Conservation (phyloP, 1,139 yeast genomes). For the Debaryomyces nepalensis region DNA sequence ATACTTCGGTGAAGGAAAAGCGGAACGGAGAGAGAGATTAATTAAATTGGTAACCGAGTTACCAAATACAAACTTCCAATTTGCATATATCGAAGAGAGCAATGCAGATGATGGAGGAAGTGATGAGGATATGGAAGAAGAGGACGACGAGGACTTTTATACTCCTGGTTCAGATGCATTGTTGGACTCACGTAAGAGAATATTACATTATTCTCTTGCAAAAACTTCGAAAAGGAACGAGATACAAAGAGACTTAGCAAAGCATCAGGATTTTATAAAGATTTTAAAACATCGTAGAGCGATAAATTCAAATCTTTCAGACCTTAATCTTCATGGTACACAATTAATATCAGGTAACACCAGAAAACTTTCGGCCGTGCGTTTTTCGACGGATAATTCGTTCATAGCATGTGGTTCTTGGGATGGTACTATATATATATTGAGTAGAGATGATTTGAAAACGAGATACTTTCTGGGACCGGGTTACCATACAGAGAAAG, state of each 20-base stretch:
- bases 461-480: slow-evolving; percentile 29
- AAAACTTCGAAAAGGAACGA: slow-evolving; percentile 49
- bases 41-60: slow-evolving; percentile 26
- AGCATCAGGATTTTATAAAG: slow-evolving; percentile 31
- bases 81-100: slow-evolving; percentile 17
- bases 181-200: slow-evolving; percentile 52
- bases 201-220: slow-evolving; percentile 56
- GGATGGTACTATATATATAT: slow-evolving; percentile 71
- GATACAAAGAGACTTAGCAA: slow-evolving; percentile 25
- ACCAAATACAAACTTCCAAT: slow-evolving; percentile 16
- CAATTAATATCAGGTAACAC: slow-evolving; percentile 62
- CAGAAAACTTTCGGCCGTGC: slow-evolving; percentile 68
- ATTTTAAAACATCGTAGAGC: slow-evolving; percentile 50
- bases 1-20: slow-evolving; percentile 62
- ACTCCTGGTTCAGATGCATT: slow-evolving; percentile 77
- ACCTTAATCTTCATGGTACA: slow-evolving; percentile 61
- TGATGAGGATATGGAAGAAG: slow-evolving; percentile 33
- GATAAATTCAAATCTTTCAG: slow-evolving; percentile 40
- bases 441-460: slow-evolving; percentile 46
- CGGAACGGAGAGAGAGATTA: slow-evolving; percentile 64
- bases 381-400: slow-evolving; percentile 40
- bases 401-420: slow-evolving; percentile 76
- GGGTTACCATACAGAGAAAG: slow-evolving; percentile 59
- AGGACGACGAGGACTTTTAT: slow-evolving; percentile 77
- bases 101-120: slow-evolving; percentile 29